Conservation (phyloP, 2,329 filamentous ascomycete species). For the Colletotrichum sp. region DNA sequence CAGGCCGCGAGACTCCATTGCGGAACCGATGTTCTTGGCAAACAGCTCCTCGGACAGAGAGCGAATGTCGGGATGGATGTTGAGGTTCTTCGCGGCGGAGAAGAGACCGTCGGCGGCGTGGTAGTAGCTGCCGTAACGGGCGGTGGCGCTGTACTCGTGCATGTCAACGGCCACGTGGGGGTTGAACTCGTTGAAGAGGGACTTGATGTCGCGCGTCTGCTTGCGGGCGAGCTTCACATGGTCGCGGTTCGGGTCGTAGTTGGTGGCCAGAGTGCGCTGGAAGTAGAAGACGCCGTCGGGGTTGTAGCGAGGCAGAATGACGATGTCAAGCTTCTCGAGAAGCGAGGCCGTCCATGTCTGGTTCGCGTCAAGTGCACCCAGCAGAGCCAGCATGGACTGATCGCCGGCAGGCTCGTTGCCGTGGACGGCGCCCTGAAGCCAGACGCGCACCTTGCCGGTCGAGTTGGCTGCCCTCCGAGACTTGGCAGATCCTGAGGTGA, state of each 20-base stretch:
- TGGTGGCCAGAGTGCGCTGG: constrained; percentile 32
- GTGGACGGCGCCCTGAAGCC: constrained; percentile 34
- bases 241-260: constrained; percentile 37
- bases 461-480: constrained; percentile 14
- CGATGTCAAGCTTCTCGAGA: constrained; percentile 32
- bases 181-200: constrained; percentile 29
- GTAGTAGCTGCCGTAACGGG: constrained; percentile 20
- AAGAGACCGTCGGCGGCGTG: constrained; percentile 33
- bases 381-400: constrained; percentile 32
- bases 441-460: constrained; percentile 32
- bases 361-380: constrained; percentile 34
- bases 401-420: constrained; percentile 38
- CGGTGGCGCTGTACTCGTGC: constrained; percentile 33
- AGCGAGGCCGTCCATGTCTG: constrained; percentile 31
- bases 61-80: constrained; percentile 34
- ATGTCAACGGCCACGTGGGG: constrained; percentile 36
- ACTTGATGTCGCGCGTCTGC: constrained; percentile 36
- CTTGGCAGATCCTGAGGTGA: constrained; percentile 10
- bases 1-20: constrained; percentile 32
- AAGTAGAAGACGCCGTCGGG: constrained; percentile 39
- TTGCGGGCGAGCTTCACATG: constrained; percentile 35
- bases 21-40: constrained; percentile 30
- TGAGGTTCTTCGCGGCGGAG: constrained; percentile 38
- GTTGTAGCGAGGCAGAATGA: constrained; percentile 36
- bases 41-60: constrained; percentile 33